Percentiles rank a stretch among this genome's conserved stretches.
phyloP scores from a whole-genome alignment of 805 yeast genomes.

The Danielozyma ontarioensis region DNA sequence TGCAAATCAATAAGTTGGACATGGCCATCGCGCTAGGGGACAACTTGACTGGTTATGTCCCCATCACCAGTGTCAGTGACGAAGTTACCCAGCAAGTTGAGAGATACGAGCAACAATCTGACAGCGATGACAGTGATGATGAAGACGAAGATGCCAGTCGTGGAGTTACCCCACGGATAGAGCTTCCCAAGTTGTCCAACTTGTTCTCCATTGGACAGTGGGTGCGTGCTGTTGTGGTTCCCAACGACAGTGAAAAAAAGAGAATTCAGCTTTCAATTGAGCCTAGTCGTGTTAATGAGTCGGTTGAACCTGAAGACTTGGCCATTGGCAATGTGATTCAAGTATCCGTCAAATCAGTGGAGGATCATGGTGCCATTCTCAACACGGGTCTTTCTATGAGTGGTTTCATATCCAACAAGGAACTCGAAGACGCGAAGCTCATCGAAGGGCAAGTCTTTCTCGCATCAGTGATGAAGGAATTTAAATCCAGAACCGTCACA shows the following conservation, averaged over 20 bases:
- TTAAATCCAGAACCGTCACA: slow-evolving; percentile 52
- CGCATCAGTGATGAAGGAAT: slow-evolving; percentile 44
- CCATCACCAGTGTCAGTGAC: slow-evolving; percentile 66
- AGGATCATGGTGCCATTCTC: slow-evolving; percentile 87
- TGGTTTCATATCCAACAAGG: slow-evolving; percentile 77
- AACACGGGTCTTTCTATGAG: slow-evolving; percentile 56
- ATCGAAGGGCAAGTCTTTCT: slow-evolving; percentile 67
- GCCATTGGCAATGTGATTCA: slow-evolving; percentile 62
- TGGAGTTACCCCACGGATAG: slow-evolving; percentile 20
- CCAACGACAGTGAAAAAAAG: slow-evolving; percentile 41
- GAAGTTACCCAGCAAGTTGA: slow-evolving; percentile 56
- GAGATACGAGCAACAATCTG: slow-evolving; percentile 41
- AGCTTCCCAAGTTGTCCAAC: slow-evolving; percentile 51
- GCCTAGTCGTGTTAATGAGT: slow-evolving; percentile 64
- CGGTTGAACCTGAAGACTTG: slow-evolving; percentile 61
- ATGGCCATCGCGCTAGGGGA: slow-evolving; percentile 73
- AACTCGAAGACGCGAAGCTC: slow-evolving; percentile 39
- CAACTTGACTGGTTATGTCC: slow-evolving; percentile 72
- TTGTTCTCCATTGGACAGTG: slow-evolving; percentile 75
- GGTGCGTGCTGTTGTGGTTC: slow-evolving; percentile 73
- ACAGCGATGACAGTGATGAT: slow-evolving; percentile 29
- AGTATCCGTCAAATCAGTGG: slow-evolving; percentile 70
- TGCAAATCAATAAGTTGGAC: slow-evolving; percentile 55
- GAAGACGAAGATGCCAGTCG: slow-evolving; percentile 18
- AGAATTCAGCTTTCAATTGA: slow-evolving; percentile 69